Conservation (phyloP, 306 rosid genomes). For the Trifolium fragiferum region DNA sequence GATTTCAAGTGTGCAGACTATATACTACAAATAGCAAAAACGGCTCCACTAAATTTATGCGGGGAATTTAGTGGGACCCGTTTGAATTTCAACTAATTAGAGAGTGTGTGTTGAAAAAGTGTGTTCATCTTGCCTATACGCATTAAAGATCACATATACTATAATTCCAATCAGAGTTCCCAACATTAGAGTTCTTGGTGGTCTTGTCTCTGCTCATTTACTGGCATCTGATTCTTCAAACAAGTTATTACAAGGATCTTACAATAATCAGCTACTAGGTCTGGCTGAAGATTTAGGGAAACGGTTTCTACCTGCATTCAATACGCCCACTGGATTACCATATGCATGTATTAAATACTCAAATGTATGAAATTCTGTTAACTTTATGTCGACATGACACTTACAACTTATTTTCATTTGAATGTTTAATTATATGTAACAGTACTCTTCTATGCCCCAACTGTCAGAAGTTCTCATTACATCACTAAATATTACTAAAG, state of each 20-base stretch:
- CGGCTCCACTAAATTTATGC: too few species aligned
- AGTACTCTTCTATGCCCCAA: slow-evolving; percentile 4
- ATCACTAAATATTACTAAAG: slow-evolving; percentile 6
- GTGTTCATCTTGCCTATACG: too few species aligned
- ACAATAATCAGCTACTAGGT: slow-evolving; percentile 71
- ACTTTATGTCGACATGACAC: neutral
- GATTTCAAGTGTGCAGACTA: too few species aligned
- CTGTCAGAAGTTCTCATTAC: slow-evolving; percentile 22
- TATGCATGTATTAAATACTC: slow-evolving; percentile 80
- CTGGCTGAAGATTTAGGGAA: slow-evolving; percentile 93
- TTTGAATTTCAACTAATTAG: too few species aligned
- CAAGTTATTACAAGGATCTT: slow-evolving; percentile 63
- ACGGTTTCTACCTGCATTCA: slow-evolving; percentile 84
- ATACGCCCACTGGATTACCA: slow-evolving; percentile 94
- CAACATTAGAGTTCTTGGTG: slow-evolving; percentile 98
- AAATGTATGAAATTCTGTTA: slow-evolving; percentile 5
- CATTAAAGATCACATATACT: too few species aligned
- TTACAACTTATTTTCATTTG: slow-evolving; percentile 7
- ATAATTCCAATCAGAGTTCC: too few species aligned
- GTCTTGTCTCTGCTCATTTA: slow-evolving; percentile 94
- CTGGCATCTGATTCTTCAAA: slow-evolving; percentile 89
- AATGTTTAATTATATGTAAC: slow-evolving; percentile 24
- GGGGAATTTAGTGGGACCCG: too few species aligned
- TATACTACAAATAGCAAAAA: too few species aligned
- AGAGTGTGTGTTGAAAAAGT: too few species aligned